These are phyloP conservation scores for Murraya paniculata DNA, from an alignment of 345 rosid species.

Conservation along the genomic window DNA sequence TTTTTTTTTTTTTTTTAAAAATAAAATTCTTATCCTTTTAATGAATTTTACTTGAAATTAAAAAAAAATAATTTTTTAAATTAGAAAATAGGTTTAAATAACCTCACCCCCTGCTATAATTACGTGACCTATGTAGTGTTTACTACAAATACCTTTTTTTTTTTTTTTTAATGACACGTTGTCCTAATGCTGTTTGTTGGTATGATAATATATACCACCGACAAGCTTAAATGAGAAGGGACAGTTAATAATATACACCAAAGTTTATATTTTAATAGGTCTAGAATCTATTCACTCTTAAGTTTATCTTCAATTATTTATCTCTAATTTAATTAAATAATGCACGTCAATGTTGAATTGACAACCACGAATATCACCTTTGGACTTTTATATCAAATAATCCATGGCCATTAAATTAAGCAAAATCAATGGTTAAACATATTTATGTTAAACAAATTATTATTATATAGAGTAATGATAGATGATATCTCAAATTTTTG, in stretches of 20 bases:
- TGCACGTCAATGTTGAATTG: neutral
- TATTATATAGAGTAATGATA: neutral
- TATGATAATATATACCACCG: neutral
- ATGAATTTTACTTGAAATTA: no score
- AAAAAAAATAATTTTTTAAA: no score
- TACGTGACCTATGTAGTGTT: fast-evolving
- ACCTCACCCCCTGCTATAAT: no score
- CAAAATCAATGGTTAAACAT: neutral
- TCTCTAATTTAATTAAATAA: neutral
- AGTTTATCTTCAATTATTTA: neutral
- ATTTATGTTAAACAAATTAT: neutral
- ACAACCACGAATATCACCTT: neutral
- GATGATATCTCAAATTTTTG: no score
- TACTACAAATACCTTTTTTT: no score
- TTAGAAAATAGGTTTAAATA: no score
- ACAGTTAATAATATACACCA: neutral
- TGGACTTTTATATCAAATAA: no score
- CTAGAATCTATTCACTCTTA: neutral
- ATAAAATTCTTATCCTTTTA: no score
- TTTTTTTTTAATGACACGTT: no score
- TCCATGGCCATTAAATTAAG: neutral
- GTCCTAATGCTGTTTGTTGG: no score
- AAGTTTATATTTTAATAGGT: neutral
- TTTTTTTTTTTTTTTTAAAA: no score
- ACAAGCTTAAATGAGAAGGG: neutral